phyloP scores from a whole-genome alignment of 345 rosid species.

The Populus euphratica region DNA sequence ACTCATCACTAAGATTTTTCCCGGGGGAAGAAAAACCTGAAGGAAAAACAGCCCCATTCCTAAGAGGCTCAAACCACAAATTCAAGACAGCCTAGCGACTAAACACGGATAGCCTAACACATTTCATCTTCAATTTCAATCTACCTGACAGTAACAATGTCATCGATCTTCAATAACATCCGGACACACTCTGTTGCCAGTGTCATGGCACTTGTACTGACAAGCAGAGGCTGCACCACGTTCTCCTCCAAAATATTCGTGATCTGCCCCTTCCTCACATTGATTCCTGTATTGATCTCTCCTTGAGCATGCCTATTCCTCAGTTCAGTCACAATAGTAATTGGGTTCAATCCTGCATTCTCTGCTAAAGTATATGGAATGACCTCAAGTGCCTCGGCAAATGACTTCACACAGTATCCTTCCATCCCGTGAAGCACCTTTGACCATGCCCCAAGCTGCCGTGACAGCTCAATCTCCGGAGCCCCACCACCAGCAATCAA shows the following conservation, averaged over 20 bases:
- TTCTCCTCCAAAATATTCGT: slow-evolving; percentile 98
- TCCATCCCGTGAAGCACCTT: slow-evolving; percentile 98
- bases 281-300: slow-evolving; percentile 90
- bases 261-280: slow-evolving; percentile 97
- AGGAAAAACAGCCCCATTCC: background rate
- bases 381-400: slow-evolving; percentile 95
- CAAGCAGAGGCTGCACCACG: slow-evolving; percentile 97
- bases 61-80: background rate
- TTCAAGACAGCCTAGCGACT: background rate
- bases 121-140: slow-evolving; percentile 9
- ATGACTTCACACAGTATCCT: slow-evolving; percentile 80
- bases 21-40: too few species aligned
- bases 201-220: slow-evolving; percentile 87
- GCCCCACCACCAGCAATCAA: slow-evolving; percentile 99
- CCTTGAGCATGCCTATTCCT: slow-evolving; percentile 98
- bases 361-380: slow-evolving; percentile 93
- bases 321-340: slow-evolving; percentile 92
- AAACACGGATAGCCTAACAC: background rate
- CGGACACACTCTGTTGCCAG: slow-evolving; percentile 94
- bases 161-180: slow-evolving; percentile 98
- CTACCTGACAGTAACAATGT: slow-evolving; percentile 91
- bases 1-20: too few species aligned
- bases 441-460: slow-evolving; percentile 98
- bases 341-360: slow-evolving; percentile 95
- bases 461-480: slow-evolving; percentile 90